Base-by-base conservation (phyloP, 164 flowering plant species). In the Dillenia suffruticosa region DNA sequence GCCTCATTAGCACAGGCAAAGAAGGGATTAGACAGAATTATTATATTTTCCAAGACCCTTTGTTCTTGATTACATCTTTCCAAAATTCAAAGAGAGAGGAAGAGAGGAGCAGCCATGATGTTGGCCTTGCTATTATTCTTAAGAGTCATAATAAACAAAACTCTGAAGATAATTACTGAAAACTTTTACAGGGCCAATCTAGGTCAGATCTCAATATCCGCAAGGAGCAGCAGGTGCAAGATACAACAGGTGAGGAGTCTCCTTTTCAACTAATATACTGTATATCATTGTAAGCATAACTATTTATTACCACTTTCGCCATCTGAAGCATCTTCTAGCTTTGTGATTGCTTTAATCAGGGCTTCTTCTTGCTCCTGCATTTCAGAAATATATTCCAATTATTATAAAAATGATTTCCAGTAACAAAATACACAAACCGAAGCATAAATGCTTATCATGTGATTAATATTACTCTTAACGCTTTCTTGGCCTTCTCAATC, bases 401-500 rank as follows among this genome's bases (percentile, higher is more conserved):
- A 40, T 51, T 12, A 58, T 7, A 51, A 53, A n/a, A 4, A 46
- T 48, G 44, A 12, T 46, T 26, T 49, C 8, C 15, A 44, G 11
- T 22, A 2, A 19, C 2, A 26, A 13, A 9, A 12, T 8, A 32
- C 57, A 8, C 8, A 8, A 19, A 19, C 12, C 13, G 24, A 4
- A 44, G 44, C 32, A 44, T 26, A 44, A 24, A 49, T 16, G 48
- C 10, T 69, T 32, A 32, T 32, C 40, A 32, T 32, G 40, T 32
- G 40, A 32, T 32, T 32, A 26, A 26, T 5, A 32, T 48, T 70
- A 86, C 92, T 72, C 74, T 84, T 40, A 86, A 74, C 65, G 81
- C 79, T 75, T 75, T 77, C 70, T 79, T 84, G 11, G 87, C 92
- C 66, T 81, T 82, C 78, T 81, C 85, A 44, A 84, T 71, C 53